phyloP scores from a whole-genome alignment of 495 filamentous ascomycete species.

The Lasiosphaeria ovina region DNA sequence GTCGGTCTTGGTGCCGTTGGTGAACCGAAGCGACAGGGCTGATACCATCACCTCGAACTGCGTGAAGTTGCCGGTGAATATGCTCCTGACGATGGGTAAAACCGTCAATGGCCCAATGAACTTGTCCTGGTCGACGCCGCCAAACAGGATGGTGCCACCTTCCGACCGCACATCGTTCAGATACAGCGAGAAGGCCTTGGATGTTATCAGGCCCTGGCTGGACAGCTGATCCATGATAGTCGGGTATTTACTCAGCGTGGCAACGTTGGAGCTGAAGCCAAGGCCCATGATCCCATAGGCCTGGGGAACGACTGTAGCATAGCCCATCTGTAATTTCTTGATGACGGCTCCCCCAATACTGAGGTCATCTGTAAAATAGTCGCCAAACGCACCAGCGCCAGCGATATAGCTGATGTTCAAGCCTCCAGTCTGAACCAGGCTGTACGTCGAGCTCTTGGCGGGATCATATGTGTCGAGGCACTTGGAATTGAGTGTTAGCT shows the following conservation, averaged over 20 bases:
- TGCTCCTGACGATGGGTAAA: slow-evolving; percentile 60
- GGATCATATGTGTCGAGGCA: slow-evolving; percentile 45
- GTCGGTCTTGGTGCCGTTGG: slow-evolving; percentile 33
- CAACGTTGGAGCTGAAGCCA: slow-evolving; percentile 77
- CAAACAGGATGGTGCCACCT: slow-evolving; percentile 82
- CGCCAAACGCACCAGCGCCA: slow-evolving; percentile 53
- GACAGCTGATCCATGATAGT: slow-evolving; percentile 78
- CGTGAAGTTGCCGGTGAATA: slow-evolving; percentile 27
- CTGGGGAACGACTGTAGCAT: slow-evolving; percentile 67
- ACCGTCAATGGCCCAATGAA: slow-evolving; percentile 71
- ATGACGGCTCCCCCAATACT: slow-evolving; percentile 64
- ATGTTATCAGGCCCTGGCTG: slow-evolving; percentile 65
- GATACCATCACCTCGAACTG: slow-evolving; percentile 43
- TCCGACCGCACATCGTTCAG: slow-evolving; percentile 61
- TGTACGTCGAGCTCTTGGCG: slow-evolving; percentile 64
- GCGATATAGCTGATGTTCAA: slow-evolving; percentile 90
- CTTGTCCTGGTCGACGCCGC: slow-evolving; percentile 83
- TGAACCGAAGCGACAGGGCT: slow-evolving; percentile 29
- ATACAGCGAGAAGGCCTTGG: slow-evolving; percentile 86
- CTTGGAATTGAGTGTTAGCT: slow-evolving; percentile 34
- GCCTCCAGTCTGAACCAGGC: slow-evolving; percentile 53
- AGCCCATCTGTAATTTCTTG: slow-evolving; percentile 73
- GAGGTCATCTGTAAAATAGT: slow-evolving; percentile 77
- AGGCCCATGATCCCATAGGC: slow-evolving; percentile 84
- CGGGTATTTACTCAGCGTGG: slow-evolving; percentile 60